Evolutionary conservation across 2,329 filamentous ascomycete species (phyloP).

Genomic region (Colletotrichum plurivorum): DNA sequence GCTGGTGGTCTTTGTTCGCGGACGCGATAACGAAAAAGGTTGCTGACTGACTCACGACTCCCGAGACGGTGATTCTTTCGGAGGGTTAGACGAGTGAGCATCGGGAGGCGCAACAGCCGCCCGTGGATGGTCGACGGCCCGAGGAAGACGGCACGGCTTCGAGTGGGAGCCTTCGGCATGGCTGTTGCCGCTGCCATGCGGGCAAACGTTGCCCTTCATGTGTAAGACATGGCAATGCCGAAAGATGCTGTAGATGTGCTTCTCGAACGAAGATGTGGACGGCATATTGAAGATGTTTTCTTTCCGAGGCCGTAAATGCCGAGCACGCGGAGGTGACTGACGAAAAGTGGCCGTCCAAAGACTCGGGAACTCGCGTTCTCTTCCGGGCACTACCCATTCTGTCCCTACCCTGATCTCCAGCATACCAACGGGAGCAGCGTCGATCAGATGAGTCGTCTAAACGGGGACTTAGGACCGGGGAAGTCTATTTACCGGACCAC

Average conservation of each 20-base stretch:
- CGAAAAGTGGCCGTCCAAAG: not conserved
- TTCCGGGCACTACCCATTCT: not conserved
- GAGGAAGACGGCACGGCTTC: not conserved
- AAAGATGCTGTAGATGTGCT: not conserved
- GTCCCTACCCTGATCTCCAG: not conserved
- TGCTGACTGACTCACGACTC: slow-evolving; percentile 33
- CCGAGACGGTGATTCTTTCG: slow-evolving; percentile 5
- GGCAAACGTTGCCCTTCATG: not conserved
- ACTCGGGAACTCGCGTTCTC: not conserved
- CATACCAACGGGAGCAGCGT: not conserved
- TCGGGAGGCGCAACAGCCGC: slow-evolving; percentile 7
- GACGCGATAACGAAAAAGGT: slow-evolving; percentile 21
- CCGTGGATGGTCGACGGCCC: slow-evolving; percentile 2
- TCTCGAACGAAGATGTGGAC: not conserved
- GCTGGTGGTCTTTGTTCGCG: slow-evolving; percentile 5
- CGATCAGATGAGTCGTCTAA: not conserved
- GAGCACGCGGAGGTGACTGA: not conserved
- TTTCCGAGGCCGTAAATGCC: not conserved
- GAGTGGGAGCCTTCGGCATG: not conserved
- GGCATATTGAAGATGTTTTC: not conserved
- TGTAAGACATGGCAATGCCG: not conserved
- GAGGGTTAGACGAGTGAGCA: not conserved
- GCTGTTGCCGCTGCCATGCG: slow-evolving; percentile 1
- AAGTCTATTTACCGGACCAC: not conserved
- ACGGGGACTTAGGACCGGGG: not conserved